Evolutionary conservation across 202 grass and related monocot genomes (phyloP).

Genomic region (Brachypodium distachyon): DNA sequence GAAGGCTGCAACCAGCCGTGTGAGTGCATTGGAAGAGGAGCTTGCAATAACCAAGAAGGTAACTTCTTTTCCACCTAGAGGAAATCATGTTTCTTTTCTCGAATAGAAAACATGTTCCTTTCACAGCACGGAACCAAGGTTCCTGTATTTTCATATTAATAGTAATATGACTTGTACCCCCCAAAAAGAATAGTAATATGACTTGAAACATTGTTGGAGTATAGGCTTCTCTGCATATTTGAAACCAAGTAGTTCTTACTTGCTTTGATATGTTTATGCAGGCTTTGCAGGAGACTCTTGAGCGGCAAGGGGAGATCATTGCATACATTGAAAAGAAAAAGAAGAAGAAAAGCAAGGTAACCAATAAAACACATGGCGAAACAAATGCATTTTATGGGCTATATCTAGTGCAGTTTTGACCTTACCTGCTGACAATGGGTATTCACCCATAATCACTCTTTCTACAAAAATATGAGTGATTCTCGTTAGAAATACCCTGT

Average conservation of each 20-base stretch:
- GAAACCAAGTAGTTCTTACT: not conserved
- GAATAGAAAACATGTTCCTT: not conserved
- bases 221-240: not conserved
- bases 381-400: not conserved
- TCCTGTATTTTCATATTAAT: not conserved
- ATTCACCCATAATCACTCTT: not conserved
- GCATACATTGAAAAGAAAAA: constrained; percentile 94
- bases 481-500: not conserved
- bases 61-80: not conserved
- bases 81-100: not conserved
- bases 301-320: constrained; percentile 51
- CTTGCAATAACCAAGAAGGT: constrained; percentile 90
- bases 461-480: not conserved
- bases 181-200: not conserved
- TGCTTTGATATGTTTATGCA: constrained; percentile 27
- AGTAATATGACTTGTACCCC: not conserved
- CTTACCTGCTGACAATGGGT: not conserved
- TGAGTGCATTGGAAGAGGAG: constrained; percentile 63
- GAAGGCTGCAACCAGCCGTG: constrained; percentile 54
- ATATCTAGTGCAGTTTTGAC: not conserved
- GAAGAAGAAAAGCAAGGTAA: constrained; percentile 81
- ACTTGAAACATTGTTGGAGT: not conserved
- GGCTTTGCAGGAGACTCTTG: constrained; percentile 72
- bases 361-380: not conserved
- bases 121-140: not conserved